Evolutionary conservation across 768 basidiomycete species (phyloP).

Genomic region (Lactarius evosmus): DNA sequence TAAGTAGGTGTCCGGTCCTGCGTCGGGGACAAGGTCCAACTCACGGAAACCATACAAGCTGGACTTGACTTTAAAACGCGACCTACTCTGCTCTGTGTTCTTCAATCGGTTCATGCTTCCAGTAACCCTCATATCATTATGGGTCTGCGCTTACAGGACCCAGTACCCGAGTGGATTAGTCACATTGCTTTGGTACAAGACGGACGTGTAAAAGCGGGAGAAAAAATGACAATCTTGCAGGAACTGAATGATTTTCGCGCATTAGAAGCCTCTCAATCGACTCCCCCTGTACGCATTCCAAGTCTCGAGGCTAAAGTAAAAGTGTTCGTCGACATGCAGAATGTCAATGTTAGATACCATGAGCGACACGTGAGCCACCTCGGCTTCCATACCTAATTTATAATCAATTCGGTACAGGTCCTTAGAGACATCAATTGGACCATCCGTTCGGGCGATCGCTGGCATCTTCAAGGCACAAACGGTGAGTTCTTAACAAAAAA

Average conservation of each 20-base stretch:
- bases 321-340: constrained; percentile 57
- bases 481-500: constrained; percentile 43
- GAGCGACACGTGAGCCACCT: constrained; percentile 33
- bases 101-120: constrained; percentile 50
- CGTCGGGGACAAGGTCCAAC: neutral
- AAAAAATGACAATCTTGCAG: constrained; percentile 43
- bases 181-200: constrained; percentile 57
- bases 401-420: constrained; percentile 45
- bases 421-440: constrained; percentile 79
- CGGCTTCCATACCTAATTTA: too few species aligned
- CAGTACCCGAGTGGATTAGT: constrained; percentile 67
- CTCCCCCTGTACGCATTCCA: neutral
- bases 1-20: constrained; percentile 50
- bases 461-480: constrained; percentile 89
- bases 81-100: constrained; percentile 50
- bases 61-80: constrained; percentile 70
- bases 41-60: constrained; percentile 43
- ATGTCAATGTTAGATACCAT: constrained; percentile 70
- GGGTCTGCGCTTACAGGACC: constrained; percentile 66
- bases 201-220: constrained; percentile 50
- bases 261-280: neutral
- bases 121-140: constrained; percentile 59
- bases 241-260: constrained; percentile 4
- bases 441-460: constrained; percentile 75
- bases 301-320: constrained; percentile 31